Evolutionary conservation across 2,329 filamentous ascomycete species (phyloP), one percentile per base, ranked within the genome.

Genomic region (Neofusicoccum cordaticola): DNA sequence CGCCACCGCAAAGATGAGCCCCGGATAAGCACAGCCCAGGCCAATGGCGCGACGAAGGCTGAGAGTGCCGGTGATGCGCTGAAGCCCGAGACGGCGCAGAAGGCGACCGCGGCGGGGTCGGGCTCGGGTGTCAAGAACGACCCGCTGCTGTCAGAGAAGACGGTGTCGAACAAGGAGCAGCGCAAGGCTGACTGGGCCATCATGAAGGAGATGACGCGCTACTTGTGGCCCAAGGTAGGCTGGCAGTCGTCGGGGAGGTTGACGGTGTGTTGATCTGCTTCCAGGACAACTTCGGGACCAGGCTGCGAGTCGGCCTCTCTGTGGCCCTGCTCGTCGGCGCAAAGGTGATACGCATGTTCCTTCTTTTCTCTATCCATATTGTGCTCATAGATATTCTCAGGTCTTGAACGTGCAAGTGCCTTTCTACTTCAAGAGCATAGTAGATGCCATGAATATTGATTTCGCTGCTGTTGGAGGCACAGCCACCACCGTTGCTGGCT

Each of bases 401-500:
- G 77, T 96, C 56, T 83, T 99, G 73, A 99, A 98, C 77, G 95
- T 99, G 15, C 93, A 99, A 81, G 92, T 99, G 52, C 95, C 95
- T 0, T 99, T 99, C 76, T 99, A 97, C 83, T 99, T 99, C 83
- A 98, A 98, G 83, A 93, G 82, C 77, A 98, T 99, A 68, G 92
- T 99, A 47, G 96, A 99, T 77, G 88, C 92, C 19, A 97, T 99
- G 92, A 99, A 99, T 76, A 86, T 99, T 70, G 95, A 99, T 77
- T 89, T 97, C 74, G 85, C 87, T n/a, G 85, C 90, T 15, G 81
- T 91, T 5, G 94, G 93, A n/a, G 93, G 93, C 7, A 97, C 93
- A 0, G 93, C 92, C 34, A 91, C 89, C 61, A 93, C 92, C 0
- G 89, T 97, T 7, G 95, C 93, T 11, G 94, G 95, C 3, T 90